phyloP scores from a whole-genome alignment of 345 rosid genomes.

The Eucalyptus cloeziana region DNA sequence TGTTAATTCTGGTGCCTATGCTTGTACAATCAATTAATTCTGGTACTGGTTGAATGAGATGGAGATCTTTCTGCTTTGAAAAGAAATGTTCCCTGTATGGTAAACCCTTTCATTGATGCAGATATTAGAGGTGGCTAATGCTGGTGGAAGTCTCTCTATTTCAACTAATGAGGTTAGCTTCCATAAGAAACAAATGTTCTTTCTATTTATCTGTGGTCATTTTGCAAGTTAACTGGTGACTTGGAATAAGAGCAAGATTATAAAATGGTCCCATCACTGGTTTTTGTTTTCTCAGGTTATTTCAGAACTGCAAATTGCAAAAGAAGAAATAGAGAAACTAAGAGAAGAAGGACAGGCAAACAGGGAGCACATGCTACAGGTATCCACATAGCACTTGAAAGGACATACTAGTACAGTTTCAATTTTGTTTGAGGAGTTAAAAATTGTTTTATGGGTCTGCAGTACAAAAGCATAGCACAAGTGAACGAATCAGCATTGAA shows the following conservation, averaged over 20 bases:
- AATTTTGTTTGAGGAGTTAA: not conserved
- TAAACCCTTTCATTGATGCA: not conserved
- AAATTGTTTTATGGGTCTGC: slow-evolving; percentile 14
- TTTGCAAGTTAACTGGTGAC: not conserved
- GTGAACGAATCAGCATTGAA: slow-evolving; percentile 82
- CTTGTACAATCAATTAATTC: not conserved
- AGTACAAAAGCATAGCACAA: slow-evolving; percentile 93
- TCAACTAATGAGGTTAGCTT: slow-evolving; percentile 58
- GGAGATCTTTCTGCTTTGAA: not conserved
- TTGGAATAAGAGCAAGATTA: not conserved
- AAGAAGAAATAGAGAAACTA: slow-evolving; percentile 59
- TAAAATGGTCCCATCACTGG: not conserved
- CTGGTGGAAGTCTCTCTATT: slow-evolving; percentile 15
- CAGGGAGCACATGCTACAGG: slow-evolving; percentile 96
- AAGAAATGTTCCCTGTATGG: not conserved
- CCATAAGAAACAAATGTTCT: not conserved
- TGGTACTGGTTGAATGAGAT: not conserved
- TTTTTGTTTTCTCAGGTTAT: not conserved
- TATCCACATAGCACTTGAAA: slow-evolving; percentile 5
- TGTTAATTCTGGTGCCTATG: not conserved
- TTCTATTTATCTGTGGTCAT: not conserved
- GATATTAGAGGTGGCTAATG: slow-evolving; percentile 26
- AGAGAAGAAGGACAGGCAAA: slow-evolving; percentile 70
- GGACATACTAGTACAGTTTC: not conserved
- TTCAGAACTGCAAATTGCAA: slow-evolving; percentile 36